Base-by-base conservation (phyloP, 1,284 basidiomycete genomes). In the Volvariella volvacea region DNA sequence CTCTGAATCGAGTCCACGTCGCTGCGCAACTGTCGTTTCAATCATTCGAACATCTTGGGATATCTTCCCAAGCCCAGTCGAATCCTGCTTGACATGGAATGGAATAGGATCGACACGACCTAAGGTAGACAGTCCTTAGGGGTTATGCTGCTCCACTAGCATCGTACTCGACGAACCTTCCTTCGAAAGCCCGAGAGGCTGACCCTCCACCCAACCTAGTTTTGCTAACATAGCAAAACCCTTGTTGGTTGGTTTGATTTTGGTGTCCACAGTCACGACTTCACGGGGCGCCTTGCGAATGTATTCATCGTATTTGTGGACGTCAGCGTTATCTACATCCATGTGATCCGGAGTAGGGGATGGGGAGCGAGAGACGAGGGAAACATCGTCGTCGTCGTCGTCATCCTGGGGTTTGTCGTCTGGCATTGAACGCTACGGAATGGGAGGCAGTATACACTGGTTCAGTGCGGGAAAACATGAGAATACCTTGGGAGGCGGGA, bases 401-500 rank as follows among this genome's bases (percentile, higher is more conserved):
- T 65, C 64, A 25, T 66, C 61, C 28, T 65, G 74, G 30, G 79
- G 70, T 22, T 72, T 72, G 37, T 68, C 63, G 39, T 73, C 80
- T 22, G 61, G 55, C 51, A 67, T 71, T 58, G 74, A 57, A 61
- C 80, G 83, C 85, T 88, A 72, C 64, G 57, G 67, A 61, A 58
- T 61, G 64, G 64, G 51, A 49, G 71, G 71, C 64, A 76, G 74
- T 72, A 73, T 56, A 58, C 57, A 50, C 60, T 61, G 57, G 55
- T 55, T 60, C 49, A 55, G 52, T 56, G 52, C 56, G 19, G 45
- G 48, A 58, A 60, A 16, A 56, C 60, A 65, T 64, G 63, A 63
- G 75, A 78, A 73, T 88, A 88, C 86, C 85, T 88, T 88, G 59
- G 66, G n/a, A n/a, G n/a, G n/a, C n/a, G n/a, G n/a, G n/a, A n/a